Evolutionary conservation across 192 early-diverging fungal genomes (phyloP).

Genomic region (Pilaira anomala): DNA sequence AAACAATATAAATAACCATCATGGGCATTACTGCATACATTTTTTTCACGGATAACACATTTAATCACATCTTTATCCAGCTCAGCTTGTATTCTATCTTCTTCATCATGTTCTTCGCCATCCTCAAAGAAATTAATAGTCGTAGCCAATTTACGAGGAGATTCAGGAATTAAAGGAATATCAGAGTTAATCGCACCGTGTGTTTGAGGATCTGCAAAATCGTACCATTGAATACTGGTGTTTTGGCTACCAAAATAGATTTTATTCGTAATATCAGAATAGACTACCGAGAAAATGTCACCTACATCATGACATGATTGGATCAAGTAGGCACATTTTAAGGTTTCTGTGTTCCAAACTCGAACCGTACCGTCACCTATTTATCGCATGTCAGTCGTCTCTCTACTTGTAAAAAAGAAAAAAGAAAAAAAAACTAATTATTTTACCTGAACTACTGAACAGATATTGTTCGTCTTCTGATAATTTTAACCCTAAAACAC

Average conservation of each 20-base stretch:
- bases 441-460: constrained; percentile 55
- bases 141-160: constrained; percentile 24
- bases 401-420: constrained; percentile 34
- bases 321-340: constrained; percentile 59
- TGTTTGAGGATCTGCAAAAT: constrained; percentile 35
- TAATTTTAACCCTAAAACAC: constrained; percentile 45
- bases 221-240: constrained; percentile 59
- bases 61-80: constrained; percentile 45
- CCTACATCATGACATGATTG: constrained; percentile 71
- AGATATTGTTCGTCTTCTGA: constrained; percentile 45
- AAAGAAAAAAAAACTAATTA: constrained; percentile 32
- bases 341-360: constrained; percentile 61
- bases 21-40: constrained; percentile 61
- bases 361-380: constrained; percentile 70
- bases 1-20: constrained; percentile 73
- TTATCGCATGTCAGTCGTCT: constrained; percentile 36
- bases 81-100: constrained; percentile 10
- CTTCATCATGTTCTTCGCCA: neutral
- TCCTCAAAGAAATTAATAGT: constrained; percentile 33
- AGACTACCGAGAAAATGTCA: constrained; percentile 64
- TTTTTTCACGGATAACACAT: constrained; percentile 57
- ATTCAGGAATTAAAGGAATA: constrained; percentile 19
- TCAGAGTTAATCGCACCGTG: neutral
- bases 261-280: constrained; percentile 47
- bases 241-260: constrained; percentile 76